Conservation (phyloP, 129 eudicot species). For the Tanacetum coccineum region DNA sequence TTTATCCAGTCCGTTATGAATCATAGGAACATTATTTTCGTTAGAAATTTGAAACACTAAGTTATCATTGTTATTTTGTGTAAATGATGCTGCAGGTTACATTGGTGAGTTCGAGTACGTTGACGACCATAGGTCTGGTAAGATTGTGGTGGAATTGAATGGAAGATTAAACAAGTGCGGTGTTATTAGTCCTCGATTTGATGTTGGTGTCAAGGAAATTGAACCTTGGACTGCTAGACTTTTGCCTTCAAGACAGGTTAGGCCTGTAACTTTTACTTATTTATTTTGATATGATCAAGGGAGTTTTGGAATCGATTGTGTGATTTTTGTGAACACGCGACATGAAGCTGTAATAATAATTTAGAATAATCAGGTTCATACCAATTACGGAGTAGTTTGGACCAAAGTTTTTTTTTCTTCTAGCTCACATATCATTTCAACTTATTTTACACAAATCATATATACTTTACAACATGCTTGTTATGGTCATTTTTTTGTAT, state of each 20-base stretch:
- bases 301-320: background rate
- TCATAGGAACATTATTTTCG: background rate
- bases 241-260: conserved; percentile 61
- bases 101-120: conserved; percentile 72
- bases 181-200: conserved; percentile 60
- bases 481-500: background rate
- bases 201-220: conserved; percentile 60
- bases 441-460: background rate
- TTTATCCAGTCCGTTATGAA: background rate
- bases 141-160: conserved; percentile 56
- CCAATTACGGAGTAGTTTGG: background rate
- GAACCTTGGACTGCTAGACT: conserved; percentile 67
- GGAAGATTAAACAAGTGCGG: conserved; percentile 66
- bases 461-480: background rate
- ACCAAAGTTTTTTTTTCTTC: too few species aligned
- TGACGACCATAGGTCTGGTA: conserved; percentile 67
- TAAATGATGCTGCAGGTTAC: conserved; percentile 34
- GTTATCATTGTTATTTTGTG: background rate
- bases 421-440: too few species aligned
- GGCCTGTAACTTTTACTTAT: background rate
- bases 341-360: background rate
- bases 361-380: background rate
- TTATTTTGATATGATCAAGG: background rate
- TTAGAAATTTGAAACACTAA: background rate
- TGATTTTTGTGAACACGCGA: background rate